These are phyloP conservation scores for Talaromyces adpressus DNA, from an alignment of 495 filamentous ascomycete genomes.

Conservation along the genomic window DNA sequence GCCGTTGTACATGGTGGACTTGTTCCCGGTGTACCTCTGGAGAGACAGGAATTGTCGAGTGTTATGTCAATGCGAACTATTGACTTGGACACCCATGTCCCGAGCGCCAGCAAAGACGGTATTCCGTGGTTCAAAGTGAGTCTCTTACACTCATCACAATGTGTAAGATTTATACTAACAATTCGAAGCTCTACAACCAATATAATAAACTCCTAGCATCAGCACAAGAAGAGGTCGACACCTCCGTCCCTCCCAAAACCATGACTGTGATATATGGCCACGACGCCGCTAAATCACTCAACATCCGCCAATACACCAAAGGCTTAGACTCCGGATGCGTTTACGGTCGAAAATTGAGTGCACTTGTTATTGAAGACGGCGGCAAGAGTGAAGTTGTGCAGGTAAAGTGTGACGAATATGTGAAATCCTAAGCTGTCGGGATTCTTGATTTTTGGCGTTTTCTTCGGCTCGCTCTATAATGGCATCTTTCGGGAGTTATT, in stretches of 20 bases:
- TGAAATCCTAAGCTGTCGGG: conserved; percentile 2
- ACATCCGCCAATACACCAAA: conserved; percentile 62
- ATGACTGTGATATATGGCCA: conserved; percentile 79
- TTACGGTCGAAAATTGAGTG: conserved; percentile 65
- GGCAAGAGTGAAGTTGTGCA: conserved; percentile 32
- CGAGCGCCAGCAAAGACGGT: conserved; percentile 49
- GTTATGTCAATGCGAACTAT: conserved; percentile 92
- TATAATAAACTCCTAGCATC: conserved; percentile 36
- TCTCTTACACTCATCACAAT: conserved; percentile 7
- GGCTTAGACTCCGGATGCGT: conserved; percentile 82
- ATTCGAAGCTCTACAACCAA: conserved; percentile 47
- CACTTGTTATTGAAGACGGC: conserved; percentile 58
- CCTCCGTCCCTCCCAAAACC: conserved; percentile 12
- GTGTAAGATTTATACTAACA: not conserved
- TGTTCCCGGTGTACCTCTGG: conserved; percentile 62
- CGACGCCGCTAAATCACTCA: conserved; percentile 65
- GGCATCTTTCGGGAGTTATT: not conserved
- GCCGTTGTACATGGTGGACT: conserved; percentile 81
- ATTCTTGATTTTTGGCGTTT: not conserved
- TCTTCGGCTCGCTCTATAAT: not conserved
- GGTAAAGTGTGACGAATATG: conserved; percentile 26
- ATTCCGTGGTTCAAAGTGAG: conserved; percentile 61
- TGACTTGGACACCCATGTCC: conserved; percentile 52
- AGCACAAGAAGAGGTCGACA: conserved; percentile 7
- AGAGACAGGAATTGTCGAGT: conserved; percentile 68